These are phyloP conservation scores for Chiua sp. DNA, from an alignment of 1,284 basidiomycete genomes.

Conservation along the genomic window DNA sequence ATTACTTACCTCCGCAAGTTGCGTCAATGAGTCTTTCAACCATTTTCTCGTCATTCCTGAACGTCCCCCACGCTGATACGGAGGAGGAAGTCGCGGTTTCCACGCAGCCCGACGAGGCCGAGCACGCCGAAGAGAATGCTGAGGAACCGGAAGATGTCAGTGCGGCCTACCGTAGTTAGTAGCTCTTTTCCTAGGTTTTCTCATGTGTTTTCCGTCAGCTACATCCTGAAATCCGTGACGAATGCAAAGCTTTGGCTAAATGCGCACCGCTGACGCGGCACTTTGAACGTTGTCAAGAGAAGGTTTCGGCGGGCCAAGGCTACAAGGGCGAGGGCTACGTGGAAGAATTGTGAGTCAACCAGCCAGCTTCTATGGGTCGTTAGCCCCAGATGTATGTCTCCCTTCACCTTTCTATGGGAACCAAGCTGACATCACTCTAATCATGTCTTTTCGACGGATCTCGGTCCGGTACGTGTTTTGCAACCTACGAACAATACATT, in stretches of 20 bases:
- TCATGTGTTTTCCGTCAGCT: conserved; percentile 43
- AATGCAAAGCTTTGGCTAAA: conserved; percentile 71
- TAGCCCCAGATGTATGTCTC: conserved; percentile 54
- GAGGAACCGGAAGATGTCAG: conserved; percentile 86
- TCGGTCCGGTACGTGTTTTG: conserved; percentile 66
- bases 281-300: conserved; percentile 91
- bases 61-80: conserved; percentile 62
- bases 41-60: conserved; percentile 68
- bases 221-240: conserved; percentile 73
- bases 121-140: conserved; percentile 54
- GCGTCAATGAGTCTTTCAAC: conserved; percentile 51
- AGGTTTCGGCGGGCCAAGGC: conserved; percentile 81
- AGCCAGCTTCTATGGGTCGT: conserved; percentile 9
- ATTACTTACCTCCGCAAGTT: conserved; percentile 6
- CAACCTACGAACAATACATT: neutral
- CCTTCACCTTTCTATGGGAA: conserved; percentile 6
- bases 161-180: conserved; percentile 33
- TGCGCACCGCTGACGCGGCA: conserved; percentile 81
- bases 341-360: conserved; percentile 77
- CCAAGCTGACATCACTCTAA: conserved; percentile 18
- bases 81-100: conserved; percentile 42
- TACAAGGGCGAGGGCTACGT: conserved; percentile 91
- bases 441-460: neutral
- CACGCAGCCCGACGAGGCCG: conserved; percentile 35
- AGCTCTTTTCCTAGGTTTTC: neutral